Base-by-base conservation (phyloP, 129 eudicot genomes). In the Centella asiatica region DNA sequence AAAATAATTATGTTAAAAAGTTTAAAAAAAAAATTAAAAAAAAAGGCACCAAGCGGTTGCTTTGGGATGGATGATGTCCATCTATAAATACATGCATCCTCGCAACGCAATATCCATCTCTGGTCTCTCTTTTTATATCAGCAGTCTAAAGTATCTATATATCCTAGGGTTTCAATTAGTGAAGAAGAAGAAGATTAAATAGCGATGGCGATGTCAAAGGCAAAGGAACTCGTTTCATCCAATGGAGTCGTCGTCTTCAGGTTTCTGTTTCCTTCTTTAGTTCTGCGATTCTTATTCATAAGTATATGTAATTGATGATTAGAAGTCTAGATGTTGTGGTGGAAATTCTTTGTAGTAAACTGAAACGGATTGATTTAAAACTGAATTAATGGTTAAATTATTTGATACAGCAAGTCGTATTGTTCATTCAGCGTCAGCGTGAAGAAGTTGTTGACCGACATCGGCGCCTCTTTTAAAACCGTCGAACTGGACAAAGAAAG, bases 241-340 rank as follows among this genome's bases (percentile, higher is more conserved):
- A 85, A 81, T 31, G 60, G 83, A 18, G 95, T 82, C 72, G 78
- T 89, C 63, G 85, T 89, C 48, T 89, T 89, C 97, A 89, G 97
- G 97, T 82, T 2, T 44, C 44, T 18, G 20, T 57, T 50, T 28
- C 27, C 51, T 37, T 44, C 39, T 24, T 6, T 51, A 18, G 10
- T 26, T 34, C 22, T 49, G 7, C 13, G 15, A 26, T 32, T 4
- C 32, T 4, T 42, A 12, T 60, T 9, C 14, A 6, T 64, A 2
- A 47, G 6, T 37, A 22, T 60, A 50, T 25, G 39, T 28, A 17
- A 57, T 18, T 33, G 59, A 13, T 18, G 68, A 27, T 24, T 45
- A 45, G 56, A 46, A n/a, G n/a, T n/a, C n/a, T n/a, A n/a, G n/a
- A n/a, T 50, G 29, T 0, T 22, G 56, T 2, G 22, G 24, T 17